A percentile compares a stretch with the other conserved stretches of the same genome.
phyloP scores from a whole-genome alignment of 805 yeast species.

The Cyberlindnera samutprakarnensis region DNA sequence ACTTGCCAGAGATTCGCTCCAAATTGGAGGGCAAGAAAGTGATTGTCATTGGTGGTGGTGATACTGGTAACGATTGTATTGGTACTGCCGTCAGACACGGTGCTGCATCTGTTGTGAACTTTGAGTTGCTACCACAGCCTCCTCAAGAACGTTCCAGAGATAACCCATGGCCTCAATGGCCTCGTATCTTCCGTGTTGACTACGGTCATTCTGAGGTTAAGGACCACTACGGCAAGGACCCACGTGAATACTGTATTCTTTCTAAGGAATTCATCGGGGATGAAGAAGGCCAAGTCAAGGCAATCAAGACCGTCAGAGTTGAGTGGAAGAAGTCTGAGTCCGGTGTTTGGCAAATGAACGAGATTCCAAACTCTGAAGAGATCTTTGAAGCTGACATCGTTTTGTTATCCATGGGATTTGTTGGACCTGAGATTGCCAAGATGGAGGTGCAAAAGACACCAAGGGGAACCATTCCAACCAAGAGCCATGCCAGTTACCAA shows the following conservation, averaged over 20 bases:
- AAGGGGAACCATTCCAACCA: slow-evolving; percentile 73
- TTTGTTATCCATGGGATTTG: slow-evolving; percentile 91
- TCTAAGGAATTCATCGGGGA: slow-evolving; percentile 95
- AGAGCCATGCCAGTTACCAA: slow-evolving; percentile 52
- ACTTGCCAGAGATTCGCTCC: slow-evolving; percentile 68
- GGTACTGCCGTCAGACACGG: slow-evolving; percentile 98
- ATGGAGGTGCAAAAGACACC: slow-evolving; percentile 59
- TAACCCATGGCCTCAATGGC: slow-evolving; percentile 99
- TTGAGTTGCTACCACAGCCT: slow-evolving; percentile 91
- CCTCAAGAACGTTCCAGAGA: slow-evolving; percentile 80
- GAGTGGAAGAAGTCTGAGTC: slow-evolving; percentile 95
- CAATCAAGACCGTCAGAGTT: slow-evolving; percentile 92
- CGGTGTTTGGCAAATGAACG: slow-evolving; percentile 99
- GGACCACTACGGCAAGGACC: slow-evolving; percentile 93
- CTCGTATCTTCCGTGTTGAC: slow-evolving; percentile 94
- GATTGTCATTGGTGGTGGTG: slow-evolving; percentile 99
- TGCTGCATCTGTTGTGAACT: slow-evolving; percentile 88
- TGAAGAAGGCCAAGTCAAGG: slow-evolving; percentile 90
- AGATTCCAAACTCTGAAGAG: slow-evolving; percentile 91
- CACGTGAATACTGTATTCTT: slow-evolving; percentile 91
- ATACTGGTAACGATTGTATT: slow-evolving; percentile 97
- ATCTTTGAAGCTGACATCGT: slow-evolving; percentile 93
- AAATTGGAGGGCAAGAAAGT: slow-evolving; percentile 80
- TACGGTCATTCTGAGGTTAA: slow-evolving; percentile 96
- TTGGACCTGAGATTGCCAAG: slow-evolving; percentile 88